Base-by-base conservation (phyloP, 768 basidiomycete genomes). In the Sistotremastrum niveocremeum region DNA sequence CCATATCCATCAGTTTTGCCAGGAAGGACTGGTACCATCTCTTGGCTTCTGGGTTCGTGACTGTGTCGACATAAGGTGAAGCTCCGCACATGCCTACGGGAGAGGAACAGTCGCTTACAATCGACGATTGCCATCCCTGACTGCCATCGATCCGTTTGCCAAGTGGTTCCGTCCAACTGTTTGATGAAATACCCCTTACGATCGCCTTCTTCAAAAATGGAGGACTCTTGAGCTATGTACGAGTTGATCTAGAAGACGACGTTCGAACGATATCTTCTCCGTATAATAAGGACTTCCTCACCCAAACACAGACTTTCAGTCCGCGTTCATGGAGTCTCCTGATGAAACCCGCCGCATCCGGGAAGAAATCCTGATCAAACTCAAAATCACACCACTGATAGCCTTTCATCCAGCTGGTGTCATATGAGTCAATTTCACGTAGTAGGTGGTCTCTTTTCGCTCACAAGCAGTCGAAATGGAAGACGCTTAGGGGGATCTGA, bases 281-380 rank as follows among this genome's bases (percentile, higher is more conserved):
- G 20, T 12, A 29, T 34, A 35, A 45, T 10, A 7, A 12, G 7
- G 11, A 42, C 46, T 33, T 7, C 71, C 53, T 48, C 76, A 77
- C 78, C 82, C 81, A 85, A 3, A 81, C 64, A 51, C 81, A 84
- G 45, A 84, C 72, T 54, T 82, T 81, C 45, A 84, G 78, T 33
- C 73, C 72, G 58, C 76, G 79, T 51, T 69, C 74, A 34, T 64
- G 53, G 54, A 79, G 76, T 54, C 76, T 69, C 42, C 72, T 57
- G 5, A 78, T 60, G 52, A 84, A 81, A 28, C 70, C 72, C 47
- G 73, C 69, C 9, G 82, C 81, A 54, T 86, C 72, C 4, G 81
- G 81, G 67, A 86, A 86, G 54, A 56, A 57, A 10, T 64, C 62
- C n/a, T 64, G 57, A 49, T 58, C 55, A 53, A 71, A 57, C n/a